Base-by-base conservation (phyloP, 148 eudicot genomes). In the Pharnaceum exiguum region DNA sequence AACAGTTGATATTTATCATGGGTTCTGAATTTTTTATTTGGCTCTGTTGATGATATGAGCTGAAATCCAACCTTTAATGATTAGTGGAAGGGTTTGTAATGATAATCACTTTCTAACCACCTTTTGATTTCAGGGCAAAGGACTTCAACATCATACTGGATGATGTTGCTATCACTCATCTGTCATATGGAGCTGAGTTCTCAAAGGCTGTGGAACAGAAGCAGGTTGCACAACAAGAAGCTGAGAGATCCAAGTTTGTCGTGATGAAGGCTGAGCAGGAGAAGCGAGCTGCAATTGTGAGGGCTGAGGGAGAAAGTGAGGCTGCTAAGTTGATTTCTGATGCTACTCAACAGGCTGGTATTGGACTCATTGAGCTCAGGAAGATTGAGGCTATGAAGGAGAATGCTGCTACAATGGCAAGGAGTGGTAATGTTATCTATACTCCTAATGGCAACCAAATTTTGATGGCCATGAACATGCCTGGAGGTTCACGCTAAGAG, bases 151-250 rank as follows among this genome's bases (percentile, higher is more conserved):
- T 85, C 55, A 71, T 73, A 55, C 66, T 91, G n/a, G 98, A 91
- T 62, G 98, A 91, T 31, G 93, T 87, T 17, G 87, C 90, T 2
- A 79, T 85, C 57, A 73, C 96, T 62, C 96, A 91, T 57, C 77
- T 91, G 38, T 85, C 94, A 1, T 91, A 91, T 10, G 98, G 98
- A 23, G 75, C 85, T 10, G 98, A 91, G 74, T 91, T 91, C 73
- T 91, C 98, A 0, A 83, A 65, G 71, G 98, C 98, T 10, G 98
- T 91, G 45, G 98, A 91, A 83, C 96, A 87, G 82, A 91, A 91
- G 76, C 97, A 91, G 70, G 98, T 91, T 60, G 98, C 98, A 6
- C 98, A 91, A 62, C 98, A 91, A 66, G 96, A 91, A 82, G 98
- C 98, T n/a, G 98, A 91, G 82, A 69, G 98, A 79, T 87, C 96